A percentile compares a stretch with the other conserved stretches of the same genome.
Conservation (phyloP, 148 eudicot species). For the Camellia lanceoleosa region DNA sequence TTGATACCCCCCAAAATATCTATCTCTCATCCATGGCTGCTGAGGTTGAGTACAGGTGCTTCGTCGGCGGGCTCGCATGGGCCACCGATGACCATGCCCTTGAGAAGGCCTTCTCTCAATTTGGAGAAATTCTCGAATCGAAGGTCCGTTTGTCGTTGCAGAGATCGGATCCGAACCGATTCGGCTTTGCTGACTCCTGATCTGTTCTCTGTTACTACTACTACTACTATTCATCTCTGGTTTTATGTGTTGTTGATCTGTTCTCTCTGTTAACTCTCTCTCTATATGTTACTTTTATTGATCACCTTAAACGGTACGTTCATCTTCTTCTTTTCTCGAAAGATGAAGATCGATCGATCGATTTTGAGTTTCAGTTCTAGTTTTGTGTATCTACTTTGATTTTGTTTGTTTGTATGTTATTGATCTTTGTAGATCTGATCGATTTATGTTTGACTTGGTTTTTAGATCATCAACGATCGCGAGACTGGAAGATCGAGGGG, state of each 20-base stretch:
- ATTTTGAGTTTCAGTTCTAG: constrained; percentile 11
- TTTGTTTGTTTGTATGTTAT: not conserved
- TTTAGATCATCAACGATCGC: constrained; percentile 70
- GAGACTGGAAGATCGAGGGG: constrained; percentile 90
- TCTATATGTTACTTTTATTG: constrained; percentile 32
- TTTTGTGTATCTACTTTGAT: not conserved
- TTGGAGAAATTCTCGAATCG: constrained; percentile 62
- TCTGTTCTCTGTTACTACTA: constrained; percentile 34
- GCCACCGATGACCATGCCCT: constrained; percentile 64
- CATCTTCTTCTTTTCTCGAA: constrained; percentile 39
- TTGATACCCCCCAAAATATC: not conserved
- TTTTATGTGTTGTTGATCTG: constrained; percentile 28
- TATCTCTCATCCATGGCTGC: constrained; percentile 24
- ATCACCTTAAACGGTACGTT: constrained; percentile 78
- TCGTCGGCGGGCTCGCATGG: constrained; percentile 95
- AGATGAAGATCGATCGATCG: constrained; percentile 42
- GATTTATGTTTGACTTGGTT: not conserved
- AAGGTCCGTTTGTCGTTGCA: constrained; percentile 66
- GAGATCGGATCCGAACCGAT: constrained; percentile 46
- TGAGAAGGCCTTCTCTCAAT: constrained; percentile 59
- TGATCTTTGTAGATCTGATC: constrained; percentile 19
- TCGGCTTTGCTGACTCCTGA: constrained; percentile 31
- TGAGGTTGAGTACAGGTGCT: constrained; percentile 79
- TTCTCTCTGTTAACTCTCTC: constrained; percentile 20
- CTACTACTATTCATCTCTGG: constrained; percentile 12